These are phyloP conservation scores for Pseudogymnoascus destructans DNA, from an alignment of 2,329 filamentous ascomycete genomes.

Conservation along the genomic window DNA sequence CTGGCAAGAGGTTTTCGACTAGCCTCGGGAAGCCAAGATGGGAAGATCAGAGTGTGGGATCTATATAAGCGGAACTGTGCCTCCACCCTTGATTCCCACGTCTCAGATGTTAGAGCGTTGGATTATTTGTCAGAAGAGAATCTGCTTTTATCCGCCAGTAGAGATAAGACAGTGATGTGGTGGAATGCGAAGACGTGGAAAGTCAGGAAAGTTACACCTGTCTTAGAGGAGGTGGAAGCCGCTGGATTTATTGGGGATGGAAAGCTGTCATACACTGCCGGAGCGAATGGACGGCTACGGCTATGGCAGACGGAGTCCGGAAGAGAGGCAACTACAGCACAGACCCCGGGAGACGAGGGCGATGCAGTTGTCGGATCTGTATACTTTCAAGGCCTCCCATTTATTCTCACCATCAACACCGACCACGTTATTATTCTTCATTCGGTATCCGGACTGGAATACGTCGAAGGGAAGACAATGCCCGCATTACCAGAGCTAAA, in stretches of 20 bases:
- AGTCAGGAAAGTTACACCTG: constrained; percentile 63
- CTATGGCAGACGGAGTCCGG: constrained; percentile 73
- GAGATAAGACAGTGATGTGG: constrained; percentile 87
- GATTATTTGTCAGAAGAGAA: constrained; percentile 68
- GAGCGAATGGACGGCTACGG: constrained; percentile 68
- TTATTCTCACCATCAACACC: constrained; percentile 70
- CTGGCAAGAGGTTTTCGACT: constrained; percentile 56
- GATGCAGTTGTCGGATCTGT: constrained; percentile 62
- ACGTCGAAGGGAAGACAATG: constrained; percentile 26
- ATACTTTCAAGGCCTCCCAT: constrained; percentile 49
- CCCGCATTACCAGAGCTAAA: constrained; percentile 37
- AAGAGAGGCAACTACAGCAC: constrained; percentile 65
- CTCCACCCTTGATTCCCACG: constrained; percentile 76
- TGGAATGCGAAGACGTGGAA: constrained; percentile 88
- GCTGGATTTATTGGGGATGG: constrained; percentile 67
- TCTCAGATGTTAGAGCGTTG: constrained; percentile 81
- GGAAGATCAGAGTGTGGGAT: constrained; percentile 85
- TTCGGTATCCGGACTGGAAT: constrained; percentile 35
- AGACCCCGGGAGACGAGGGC: constrained; percentile 45
- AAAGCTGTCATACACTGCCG: constrained; percentile 66
- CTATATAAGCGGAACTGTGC: constrained; percentile 68
- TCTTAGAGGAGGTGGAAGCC: constrained; percentile 73
- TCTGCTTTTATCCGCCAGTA: constrained; percentile 66
- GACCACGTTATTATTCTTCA: constrained; percentile 81
- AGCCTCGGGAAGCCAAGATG: constrained; percentile 86